These are phyloP conservation scores for Agrocybe pediades DNA, from an alignment of 768 basidiomycete species.

Conservation along the genomic window DNA sequence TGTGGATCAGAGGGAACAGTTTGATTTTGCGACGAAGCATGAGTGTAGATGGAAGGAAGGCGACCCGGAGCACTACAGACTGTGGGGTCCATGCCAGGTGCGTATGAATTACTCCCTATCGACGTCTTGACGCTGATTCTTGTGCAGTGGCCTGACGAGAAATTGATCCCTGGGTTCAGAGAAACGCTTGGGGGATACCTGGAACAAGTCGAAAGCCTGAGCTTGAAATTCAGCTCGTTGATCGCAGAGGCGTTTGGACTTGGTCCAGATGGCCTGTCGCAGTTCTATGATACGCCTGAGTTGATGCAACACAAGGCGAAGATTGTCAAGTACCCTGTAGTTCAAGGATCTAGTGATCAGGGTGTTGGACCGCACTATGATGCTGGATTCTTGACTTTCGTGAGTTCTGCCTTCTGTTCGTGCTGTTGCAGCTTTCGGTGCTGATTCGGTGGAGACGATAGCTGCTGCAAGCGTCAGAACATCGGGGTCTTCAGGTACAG, in stretches of 20 bases:
- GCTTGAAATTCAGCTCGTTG: conserved; percentile 60
- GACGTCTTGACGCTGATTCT: neutral
- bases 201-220: conserved; percentile 56
- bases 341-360: conserved; percentile 48
- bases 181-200: conserved; percentile 58
- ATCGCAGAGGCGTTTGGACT: conserved; percentile 74
- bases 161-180: conserved; percentile 71
- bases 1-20: conserved; percentile 77
- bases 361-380: conserved; percentile 89
- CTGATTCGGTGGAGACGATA: conserved; percentile 23
- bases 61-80: conserved; percentile 64
- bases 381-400: conserved; percentile 81
- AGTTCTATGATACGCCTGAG: conserved; percentile 63
- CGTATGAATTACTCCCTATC: conserved; percentile 12
- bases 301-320: conserved; percentile 77
- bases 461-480: conserved; percentile 80
- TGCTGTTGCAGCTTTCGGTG: neutral
- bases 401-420: conserved; percentile 30
- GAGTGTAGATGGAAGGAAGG: conserved; percentile 57
- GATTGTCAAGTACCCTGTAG: conserved; percentile 76
- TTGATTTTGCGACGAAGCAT: conserved; percentile 75
- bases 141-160: conserved; percentile 76
- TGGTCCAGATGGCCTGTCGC: conserved; percentile 54
- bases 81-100: conserved; percentile 82
- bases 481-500: conserved; percentile 83